A percentile compares a stretch with the other conserved stretches of the same genome.
phyloP scores from a whole-genome alignment of 2,329 filamentous ascomycete genomes.

The Pseudogymnoascus sp. region DNA sequence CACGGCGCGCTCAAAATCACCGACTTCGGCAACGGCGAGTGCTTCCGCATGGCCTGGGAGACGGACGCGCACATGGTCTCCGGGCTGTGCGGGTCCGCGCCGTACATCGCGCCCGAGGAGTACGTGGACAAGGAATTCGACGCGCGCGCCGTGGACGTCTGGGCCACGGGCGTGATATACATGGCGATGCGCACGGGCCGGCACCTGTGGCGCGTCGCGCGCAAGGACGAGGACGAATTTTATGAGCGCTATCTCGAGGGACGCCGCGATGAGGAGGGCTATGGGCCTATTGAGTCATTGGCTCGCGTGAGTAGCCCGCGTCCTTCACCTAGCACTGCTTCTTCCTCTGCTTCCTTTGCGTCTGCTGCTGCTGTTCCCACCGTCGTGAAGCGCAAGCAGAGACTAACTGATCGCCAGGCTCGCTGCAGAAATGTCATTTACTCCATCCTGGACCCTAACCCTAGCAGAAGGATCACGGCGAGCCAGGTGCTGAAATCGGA shows the following conservation, averaged over 20 bases:
- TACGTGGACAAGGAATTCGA: slow-evolving; percentile 95
- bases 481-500: slow-evolving; percentile 96
- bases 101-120: slow-evolving; percentile 95
- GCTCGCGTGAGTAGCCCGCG: slow-evolving; percentile 64
- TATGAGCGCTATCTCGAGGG: slow-evolving; percentile 92
- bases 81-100: slow-evolving; percentile 89
- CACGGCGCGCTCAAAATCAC: slow-evolving; percentile 94
- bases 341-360: neutral
- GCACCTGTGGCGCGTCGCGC: slow-evolving; percentile 93
- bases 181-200: slow-evolving; percentile 98
- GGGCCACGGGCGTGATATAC: slow-evolving; percentile 98
- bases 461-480: slow-evolving; percentile 82
- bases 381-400: neutral
- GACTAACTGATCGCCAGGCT: slow-evolving; percentile 47
- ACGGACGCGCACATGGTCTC: slow-evolving; percentile 97
- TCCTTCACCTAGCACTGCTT: neutral
- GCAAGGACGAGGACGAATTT: slow-evolving; percentile 95
- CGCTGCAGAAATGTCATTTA: slow-evolving; percentile 98
- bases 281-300: slow-evolving; percentile 89
- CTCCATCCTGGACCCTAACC: slow-evolving; percentile 93
- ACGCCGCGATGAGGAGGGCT: slow-evolving; percentile 87
- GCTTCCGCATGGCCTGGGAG: slow-evolving; percentile 99
- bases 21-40: slow-evolving; percentile 97
- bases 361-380: too few relatives aligned
- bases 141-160: slow-evolving; percentile 92